Evolutionary conservation across 345 rosid species (phyloP).

Genomic region (Dimocarpus longan): DNA sequence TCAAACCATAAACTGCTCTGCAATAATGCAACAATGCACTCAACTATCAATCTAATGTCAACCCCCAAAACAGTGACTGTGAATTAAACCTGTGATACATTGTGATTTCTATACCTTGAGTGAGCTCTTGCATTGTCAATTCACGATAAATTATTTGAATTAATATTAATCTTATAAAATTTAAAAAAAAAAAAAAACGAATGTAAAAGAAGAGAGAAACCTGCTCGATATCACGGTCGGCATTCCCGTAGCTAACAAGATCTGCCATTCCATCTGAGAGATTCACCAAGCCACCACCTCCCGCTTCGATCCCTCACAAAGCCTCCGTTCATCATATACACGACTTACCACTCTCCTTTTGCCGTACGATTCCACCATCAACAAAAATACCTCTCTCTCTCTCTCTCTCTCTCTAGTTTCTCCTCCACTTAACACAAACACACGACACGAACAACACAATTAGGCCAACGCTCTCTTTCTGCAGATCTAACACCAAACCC

Average conservation of each 20-base stretch:
- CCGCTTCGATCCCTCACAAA: slow-evolving; percentile 77
- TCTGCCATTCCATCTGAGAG: slow-evolving; percentile 99
- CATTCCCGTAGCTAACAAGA: slow-evolving; percentile 88
- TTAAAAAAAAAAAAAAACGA: background rate
- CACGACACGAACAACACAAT: too few species aligned
- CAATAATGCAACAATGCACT: background rate
- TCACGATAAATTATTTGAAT: background rate
- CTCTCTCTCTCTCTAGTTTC: slow-evolving; percentile 15
- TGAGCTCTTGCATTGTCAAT: background rate
- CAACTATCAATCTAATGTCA: background rate
- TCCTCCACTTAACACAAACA: background rate
- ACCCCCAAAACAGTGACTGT: background rate
- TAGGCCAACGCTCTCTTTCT: background rate
- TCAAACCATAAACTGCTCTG: background rate
- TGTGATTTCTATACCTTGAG: background rate
- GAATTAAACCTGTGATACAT: background rate
- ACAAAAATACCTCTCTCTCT: slow-evolving; percentile 14
- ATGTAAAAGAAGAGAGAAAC: slow-evolving; percentile 24
- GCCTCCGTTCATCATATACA: slow-evolving; percentile 86
- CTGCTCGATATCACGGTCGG: slow-evolving; percentile 85
- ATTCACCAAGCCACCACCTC: slow-evolving; percentile 62
- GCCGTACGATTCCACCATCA: slow-evolving; percentile 37
- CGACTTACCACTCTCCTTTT: slow-evolving; percentile 28
- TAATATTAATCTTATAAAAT: background rate
- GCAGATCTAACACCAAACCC: slow-evolving; percentile 17